Base-by-base conservation (phyloP, 2,329 filamentous ascomycete species). In the Arthrinium phaeospermum region DNA sequence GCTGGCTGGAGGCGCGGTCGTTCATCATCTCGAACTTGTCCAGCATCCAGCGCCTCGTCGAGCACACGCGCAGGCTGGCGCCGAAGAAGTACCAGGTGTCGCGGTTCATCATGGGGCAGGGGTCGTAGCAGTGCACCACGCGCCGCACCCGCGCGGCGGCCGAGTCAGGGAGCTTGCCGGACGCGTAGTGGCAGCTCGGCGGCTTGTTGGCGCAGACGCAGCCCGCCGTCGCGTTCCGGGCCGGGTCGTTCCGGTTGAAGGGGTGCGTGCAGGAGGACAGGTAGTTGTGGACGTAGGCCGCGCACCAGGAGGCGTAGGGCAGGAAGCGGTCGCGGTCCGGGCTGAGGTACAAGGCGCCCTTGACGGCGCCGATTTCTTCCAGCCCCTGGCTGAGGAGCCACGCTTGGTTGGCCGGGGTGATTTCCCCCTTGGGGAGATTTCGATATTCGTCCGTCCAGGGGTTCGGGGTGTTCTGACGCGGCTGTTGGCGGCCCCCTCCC, bases 381-480 rank as follows among this genome's bases (percentile, higher is more conserved):
- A 57, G 51, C n/a, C 51, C 51, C 1, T 57, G 13, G 0, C 3
- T 14, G 51, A 30, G 51, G 13, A 57, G 51, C 24, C 24, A 30
- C 1, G 4, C 8, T 4, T 16, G 3, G 1, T 30, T 24, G 3
- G 51, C 30, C 4, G 0, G 5, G 24, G 24, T 5, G 51, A 4
- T 2, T 8, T 4, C 13, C 1, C 4, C 24, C n/a, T 16, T 24
- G n/a, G 24, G 13, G 1, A 30, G 16, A 3, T 1, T 57, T 13
- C 24, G 24, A 14, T 57, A 57, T 14, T 13, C 13, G 0, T 57
- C 51, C 12, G 1, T 3, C 51, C 24, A 53, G 24, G 10, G 1
- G 10, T n/a, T 19, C 1, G 46, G 5, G 1, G 46, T 19, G 16
- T 22, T 1, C 2, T 2, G 46, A 22, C 19, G 16, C 19, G 22